A percentile compares a stretch with the other conserved stretches of the same genome.
phyloP scores from a whole-genome alignment of 2,329 filamentous ascomycete genomes.

The Ploettnerulaceae sp. region DNA sequence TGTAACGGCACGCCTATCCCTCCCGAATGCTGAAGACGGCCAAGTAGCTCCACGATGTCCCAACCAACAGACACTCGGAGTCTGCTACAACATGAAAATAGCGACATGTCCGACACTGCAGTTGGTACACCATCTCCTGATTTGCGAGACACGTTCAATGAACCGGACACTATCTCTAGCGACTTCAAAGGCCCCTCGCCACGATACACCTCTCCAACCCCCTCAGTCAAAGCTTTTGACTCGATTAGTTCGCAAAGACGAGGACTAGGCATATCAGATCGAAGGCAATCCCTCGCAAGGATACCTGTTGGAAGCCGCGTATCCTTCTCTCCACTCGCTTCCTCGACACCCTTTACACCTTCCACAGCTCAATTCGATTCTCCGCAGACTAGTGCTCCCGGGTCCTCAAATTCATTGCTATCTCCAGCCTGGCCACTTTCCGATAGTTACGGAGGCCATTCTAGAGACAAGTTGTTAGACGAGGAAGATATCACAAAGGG shows the following conservation, averaged over 20 bases:
- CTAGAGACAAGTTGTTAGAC: constrained; percentile 1
- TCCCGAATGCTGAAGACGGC: not conserved
- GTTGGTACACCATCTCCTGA: constrained; percentile 5
- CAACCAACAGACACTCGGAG: constrained; percentile 9
- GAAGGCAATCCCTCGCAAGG: constrained; percentile 11
- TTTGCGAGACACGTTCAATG: constrained; percentile 2
- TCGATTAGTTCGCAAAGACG: constrained; percentile 1
- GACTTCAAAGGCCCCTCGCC: constrained; percentile 11
- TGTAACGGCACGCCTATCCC: not conserved
- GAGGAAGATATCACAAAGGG: constrained; percentile 12
- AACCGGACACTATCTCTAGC: constrained; percentile 4
- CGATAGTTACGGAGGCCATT: not conserved
- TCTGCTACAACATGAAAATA: constrained; percentile 10
- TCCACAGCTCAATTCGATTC: not conserved
- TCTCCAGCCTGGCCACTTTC: constrained; percentile 13
- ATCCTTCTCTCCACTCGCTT: constrained; percentile 5
- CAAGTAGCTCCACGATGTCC: constrained; percentile 7
- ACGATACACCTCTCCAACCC: constrained; percentile 10
- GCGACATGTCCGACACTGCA: constrained; percentile 8
- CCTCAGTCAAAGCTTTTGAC: constrained; percentile 5
- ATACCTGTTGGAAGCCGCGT: constrained; percentile 8
- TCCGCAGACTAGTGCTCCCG: constrained; percentile 1
- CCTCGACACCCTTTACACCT: constrained; percentile 2
- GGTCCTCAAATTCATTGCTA: constrained; percentile 13
- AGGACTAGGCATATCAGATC: constrained; percentile 13